Conservation (phyloP, 1,284 basidiomycete genomes). For the Trichosporon coremiiforme region DNA sequence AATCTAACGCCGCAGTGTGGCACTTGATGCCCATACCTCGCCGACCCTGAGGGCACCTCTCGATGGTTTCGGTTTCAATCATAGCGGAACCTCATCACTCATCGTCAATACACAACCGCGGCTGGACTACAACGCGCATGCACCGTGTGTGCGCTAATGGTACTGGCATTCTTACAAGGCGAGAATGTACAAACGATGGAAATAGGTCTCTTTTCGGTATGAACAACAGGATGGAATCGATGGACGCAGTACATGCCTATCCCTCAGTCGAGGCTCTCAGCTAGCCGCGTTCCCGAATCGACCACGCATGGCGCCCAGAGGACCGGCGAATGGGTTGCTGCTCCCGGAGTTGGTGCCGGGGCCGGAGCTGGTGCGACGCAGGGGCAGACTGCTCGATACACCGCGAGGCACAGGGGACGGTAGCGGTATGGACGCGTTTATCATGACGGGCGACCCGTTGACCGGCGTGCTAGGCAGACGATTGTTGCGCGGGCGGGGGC, state of each 20-base stretch:
- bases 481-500: neutral
- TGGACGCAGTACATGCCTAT: neutral
- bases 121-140: slow-evolving; percentile 6
- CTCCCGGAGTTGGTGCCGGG: slow-evolving; percentile 7
- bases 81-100: neutral
- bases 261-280: neutral
- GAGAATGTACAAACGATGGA: neutral
- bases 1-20: slow-evolving; percentile 17
- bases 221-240: neutral
- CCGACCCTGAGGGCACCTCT: neutral
- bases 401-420: slow-evolving; percentile 20
- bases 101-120: neutral
- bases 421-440: neutral
- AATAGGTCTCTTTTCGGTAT: neutral
- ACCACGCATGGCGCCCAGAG: slow-evolving; percentile 19
- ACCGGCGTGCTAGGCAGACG: slow-evolving; percentile 19
- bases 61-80: neutral
- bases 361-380: slow-evolving; percentile 23
- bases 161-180: neutral
- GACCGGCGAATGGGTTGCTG: slow-evolving; percentile 27
- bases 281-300: neutral
- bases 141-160: neutral
- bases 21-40: neutral
- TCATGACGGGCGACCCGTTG: slow-evolving; percentile 12
- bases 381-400: neutral